Percentiles rank a stretch among this genome's conserved stretches.
Conservation (phyloP, 805 yeast genomes). For the Kazachstania taianensis region DNA sequence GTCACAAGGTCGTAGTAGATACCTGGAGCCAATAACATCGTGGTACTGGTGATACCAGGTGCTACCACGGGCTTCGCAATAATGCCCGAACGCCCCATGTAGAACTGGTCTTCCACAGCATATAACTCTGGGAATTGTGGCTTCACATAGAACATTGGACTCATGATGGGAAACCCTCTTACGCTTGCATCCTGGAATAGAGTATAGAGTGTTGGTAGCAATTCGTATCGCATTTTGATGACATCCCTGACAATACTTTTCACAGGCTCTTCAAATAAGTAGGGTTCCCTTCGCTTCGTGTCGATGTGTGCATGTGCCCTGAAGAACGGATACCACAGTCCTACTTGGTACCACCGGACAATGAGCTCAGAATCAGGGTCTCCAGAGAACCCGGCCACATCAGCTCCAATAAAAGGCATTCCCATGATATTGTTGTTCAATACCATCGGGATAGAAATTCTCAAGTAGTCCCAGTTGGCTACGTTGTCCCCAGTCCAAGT, state of each 20-base stretch:
- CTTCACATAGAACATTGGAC: conserved; percentile 52
- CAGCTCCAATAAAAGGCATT: conserved; percentile 91
- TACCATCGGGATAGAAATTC: conserved; percentile 77
- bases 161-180: conserved; percentile 60
- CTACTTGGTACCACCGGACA: conserved; percentile 92
- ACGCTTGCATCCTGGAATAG: conserved; percentile 55
- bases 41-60: conserved; percentile 34
- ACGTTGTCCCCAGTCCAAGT: conserved; percentile 98
- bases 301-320: conserved; percentile 96
- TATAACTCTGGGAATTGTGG: conserved; percentile 36
- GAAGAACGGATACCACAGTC: conserved; percentile 93
- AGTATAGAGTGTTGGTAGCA: conserved; percentile 75
- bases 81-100: conserved; percentile 58
- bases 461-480: conserved; percentile 84
- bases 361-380: conserved; percentile 74
- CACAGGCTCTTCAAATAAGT: conserved; percentile 69
- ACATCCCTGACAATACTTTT: conserved; percentile 59
- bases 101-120: conserved; percentile 73
- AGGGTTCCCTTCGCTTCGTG: conserved; percentile 86
- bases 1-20: conserved; percentile 46
- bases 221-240: conserved; percentile 57
- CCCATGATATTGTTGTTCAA: conserved; percentile 74
- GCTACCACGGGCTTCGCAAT: conserved; percentile 73
- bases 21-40: conserved; percentile 36
- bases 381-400: conserved; percentile 94